Evolutionary conservation across 192 early-diverging fungal species (phyloP).

Genomic region (Podila epigama): DNA sequence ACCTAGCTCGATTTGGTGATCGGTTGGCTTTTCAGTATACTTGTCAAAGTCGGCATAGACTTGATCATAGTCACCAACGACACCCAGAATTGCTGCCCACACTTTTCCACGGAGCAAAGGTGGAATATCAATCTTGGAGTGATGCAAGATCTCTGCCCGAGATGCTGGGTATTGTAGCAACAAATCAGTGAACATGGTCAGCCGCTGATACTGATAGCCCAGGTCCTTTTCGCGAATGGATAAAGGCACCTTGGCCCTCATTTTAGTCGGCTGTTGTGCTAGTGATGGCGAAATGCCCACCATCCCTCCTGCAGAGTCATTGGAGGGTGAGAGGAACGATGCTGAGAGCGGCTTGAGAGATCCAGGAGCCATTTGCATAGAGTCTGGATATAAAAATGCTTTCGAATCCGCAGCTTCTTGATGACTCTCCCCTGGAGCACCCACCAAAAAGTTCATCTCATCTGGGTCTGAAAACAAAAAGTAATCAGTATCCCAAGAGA

Average conservation of each 20-base stretch:
- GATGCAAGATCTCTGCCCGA: conserved; percentile 60
- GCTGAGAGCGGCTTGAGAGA: background rate
- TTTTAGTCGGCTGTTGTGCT: conserved; percentile 21
- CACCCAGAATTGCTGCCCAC: conserved; percentile 71
- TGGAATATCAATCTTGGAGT: conserved; percentile 68
- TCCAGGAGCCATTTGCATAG: conserved; percentile 24
- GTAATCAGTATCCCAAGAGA: conserved; percentile 65
- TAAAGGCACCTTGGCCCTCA: conserved; percentile 53
- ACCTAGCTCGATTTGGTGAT: conserved; percentile 63
- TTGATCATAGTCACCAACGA: conserved; percentile 61
- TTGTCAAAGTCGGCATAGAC: conserved; percentile 63
- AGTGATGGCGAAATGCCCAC: background rate
- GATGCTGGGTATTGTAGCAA: conserved; percentile 66
- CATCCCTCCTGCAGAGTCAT: conserved; percentile 1
- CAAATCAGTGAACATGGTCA: conserved; percentile 60
- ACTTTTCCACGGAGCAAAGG: conserved; percentile 67
- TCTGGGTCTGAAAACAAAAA: conserved; percentile 64
- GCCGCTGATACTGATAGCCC: conserved; percentile 65
- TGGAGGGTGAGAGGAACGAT: too few species aligned
- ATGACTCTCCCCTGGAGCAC: conserved; percentile 21
- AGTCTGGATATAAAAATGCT: conserved; percentile 42
- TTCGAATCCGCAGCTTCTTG: background rate
- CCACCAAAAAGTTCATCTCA: conserved; percentile 65
- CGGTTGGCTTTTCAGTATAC: conserved; percentile 55
- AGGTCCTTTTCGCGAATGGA: conserved; percentile 64